phyloP scores from a whole-genome alignment of 805 yeast species.

The Candida tammaniensis region DNA sequence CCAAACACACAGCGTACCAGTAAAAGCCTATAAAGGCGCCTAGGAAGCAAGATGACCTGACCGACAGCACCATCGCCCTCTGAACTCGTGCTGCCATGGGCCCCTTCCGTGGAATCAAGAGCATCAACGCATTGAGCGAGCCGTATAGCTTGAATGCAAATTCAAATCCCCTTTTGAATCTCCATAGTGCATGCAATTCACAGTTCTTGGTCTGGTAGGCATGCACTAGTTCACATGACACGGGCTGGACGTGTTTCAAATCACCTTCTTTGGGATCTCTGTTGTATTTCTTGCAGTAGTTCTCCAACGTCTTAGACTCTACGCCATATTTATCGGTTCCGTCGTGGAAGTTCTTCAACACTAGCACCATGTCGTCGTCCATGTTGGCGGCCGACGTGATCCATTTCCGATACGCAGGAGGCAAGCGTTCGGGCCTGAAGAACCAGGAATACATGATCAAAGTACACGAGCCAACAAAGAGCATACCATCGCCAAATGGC shows the following conservation, averaged over 20 bases:
- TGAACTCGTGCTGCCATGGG: constrained; percentile 15
- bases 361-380: constrained; percentile 37
- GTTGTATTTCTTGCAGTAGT: constrained; percentile 30
- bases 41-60: constrained; percentile 43
- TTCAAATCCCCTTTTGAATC: constrained; percentile 40
- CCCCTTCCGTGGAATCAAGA: constrained; percentile 20
- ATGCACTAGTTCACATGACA: constrained; percentile 42
- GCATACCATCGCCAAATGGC: constrained; percentile 22
- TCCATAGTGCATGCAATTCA: constrained; percentile 46
- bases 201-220: constrained; percentile 37
- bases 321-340: constrained; percentile 36
- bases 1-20: constrained; percentile 49
- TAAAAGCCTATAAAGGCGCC: constrained; percentile 39
- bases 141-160: constrained; percentile 41
- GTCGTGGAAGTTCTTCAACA: constrained; percentile 28
- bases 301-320: constrained; percentile 26
- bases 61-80: constrained; percentile 24
- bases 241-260: constrained; percentile 21
- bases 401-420: constrained; percentile 46
- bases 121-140: constrained; percentile 36
- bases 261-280: constrained; percentile 31
- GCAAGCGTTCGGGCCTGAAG: constrained; percentile 36
- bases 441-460: constrained; percentile 39
- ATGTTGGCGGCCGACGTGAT: constrained; percentile 48
- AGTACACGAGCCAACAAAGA: constrained; percentile 28